Percentiles rank a stretch among this genome's conserved stretches.
Evolutionary conservation across 495 filamentous ascomycete genomes (phyloP).

Genomic region (Amorphotheca resinae): DNA sequence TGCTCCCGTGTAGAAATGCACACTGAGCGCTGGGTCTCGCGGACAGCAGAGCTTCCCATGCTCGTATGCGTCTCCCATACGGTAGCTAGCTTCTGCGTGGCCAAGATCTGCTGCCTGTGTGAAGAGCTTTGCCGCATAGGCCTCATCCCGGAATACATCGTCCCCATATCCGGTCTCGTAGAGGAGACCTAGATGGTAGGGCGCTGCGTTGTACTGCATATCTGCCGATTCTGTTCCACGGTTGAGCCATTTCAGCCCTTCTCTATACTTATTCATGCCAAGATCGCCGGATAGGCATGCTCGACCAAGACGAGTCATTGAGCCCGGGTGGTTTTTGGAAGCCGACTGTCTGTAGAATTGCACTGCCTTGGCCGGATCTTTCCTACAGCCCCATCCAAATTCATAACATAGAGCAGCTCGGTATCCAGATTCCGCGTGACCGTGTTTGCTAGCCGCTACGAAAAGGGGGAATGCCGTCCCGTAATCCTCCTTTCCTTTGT

Average conservation of each 20-base stretch:
- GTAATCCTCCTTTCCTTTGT: slow-evolving; percentile 81
- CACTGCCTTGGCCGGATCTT: slow-evolving; percentile 78
- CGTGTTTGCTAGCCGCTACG: slow-evolving; percentile 88
- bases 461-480: slow-evolving; percentile 87
- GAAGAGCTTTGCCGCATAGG: slow-evolving; percentile 87
- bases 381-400: slow-evolving; percentile 90
- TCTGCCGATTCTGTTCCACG: slow-evolving; percentile 82
- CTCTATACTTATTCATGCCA: slow-evolving; percentile 74
- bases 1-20: slow-evolving; percentile 93
- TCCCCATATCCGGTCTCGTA: slow-evolving; percentile 86
- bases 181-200: slow-evolving; percentile 78
- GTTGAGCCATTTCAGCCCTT: slow-evolving; percentile 96
- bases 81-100: slow-evolving; percentile 68
- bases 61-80: slow-evolving; percentile 94
- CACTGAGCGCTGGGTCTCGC: slow-evolving; percentile 79
- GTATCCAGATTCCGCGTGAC: slow-evolving; percentile 92
- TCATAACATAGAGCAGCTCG: slow-evolving; percentile 92
- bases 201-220: slow-evolving; percentile 79
- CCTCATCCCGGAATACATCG: slow-evolving; percentile 79
- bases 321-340: slow-evolving; percentile 87
- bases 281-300: slow-evolving; percentile 84
- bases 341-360: slow-evolving; percentile 87
- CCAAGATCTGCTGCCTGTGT: slow-evolving; percentile 91
- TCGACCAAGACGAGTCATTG: slow-evolving; percentile 81
- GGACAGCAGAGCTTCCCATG: slow-evolving; percentile 82